phyloP scores from a whole-genome alignment of 2,329 filamentous ascomycete species.

The Cladosporium sp. region DNA sequence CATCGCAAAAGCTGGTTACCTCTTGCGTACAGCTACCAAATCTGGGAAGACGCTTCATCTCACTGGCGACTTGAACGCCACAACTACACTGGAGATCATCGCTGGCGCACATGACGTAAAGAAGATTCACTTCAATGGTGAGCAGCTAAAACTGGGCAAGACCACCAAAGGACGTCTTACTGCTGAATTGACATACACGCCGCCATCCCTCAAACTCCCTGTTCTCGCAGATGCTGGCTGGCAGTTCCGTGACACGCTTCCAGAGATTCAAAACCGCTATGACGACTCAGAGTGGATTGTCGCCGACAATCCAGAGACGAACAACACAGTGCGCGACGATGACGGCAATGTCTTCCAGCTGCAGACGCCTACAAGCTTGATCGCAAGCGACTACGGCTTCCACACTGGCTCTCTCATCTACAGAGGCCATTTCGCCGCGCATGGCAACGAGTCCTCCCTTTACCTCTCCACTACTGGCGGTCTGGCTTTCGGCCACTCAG shows the following conservation, averaged over 20 bases:
- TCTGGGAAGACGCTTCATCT: slow-evolving; percentile 59
- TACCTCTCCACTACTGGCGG: slow-evolving; percentile 63
- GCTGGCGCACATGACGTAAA: slow-evolving; percentile 56
- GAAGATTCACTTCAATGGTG: slow-evolving; percentile 62
- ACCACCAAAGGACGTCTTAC: slow-evolving; percentile 52
- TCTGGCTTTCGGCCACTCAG: slow-evolving; percentile 63
- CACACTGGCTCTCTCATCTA: slow-evolving; percentile 68
- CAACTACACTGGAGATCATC: slow-evolving; percentile 67
- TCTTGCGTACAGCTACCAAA: slow-evolving; percentile 57
- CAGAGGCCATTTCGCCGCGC: slow-evolving; percentile 68
- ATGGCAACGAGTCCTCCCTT: slow-evolving; percentile 60
- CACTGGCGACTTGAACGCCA: slow-evolving; percentile 71
- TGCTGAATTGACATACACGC: slow-evolving; percentile 51
- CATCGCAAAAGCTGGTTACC: slow-evolving; percentile 65
- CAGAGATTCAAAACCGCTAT: slow-evolving; percentile 64
- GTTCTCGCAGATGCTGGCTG: slow-evolving; percentile 61
- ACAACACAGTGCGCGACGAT: slow-evolving; percentile 55
- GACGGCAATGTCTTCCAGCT: slow-evolving; percentile 43
- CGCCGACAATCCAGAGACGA: slow-evolving; percentile 59
- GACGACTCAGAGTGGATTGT: slow-evolving; percentile 67
- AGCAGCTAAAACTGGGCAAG: slow-evolving; percentile 42
- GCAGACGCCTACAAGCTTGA: slow-evolving; percentile 64
- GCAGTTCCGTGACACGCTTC: slow-evolving; percentile 70
- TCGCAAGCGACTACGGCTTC: slow-evolving; percentile 74
- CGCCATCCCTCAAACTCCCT: slow-evolving; percentile 57